Evolutionary conservation across 352 stramenopile genomes (phyloP).

Genomic region (Globisporangium irregulare): DNA sequence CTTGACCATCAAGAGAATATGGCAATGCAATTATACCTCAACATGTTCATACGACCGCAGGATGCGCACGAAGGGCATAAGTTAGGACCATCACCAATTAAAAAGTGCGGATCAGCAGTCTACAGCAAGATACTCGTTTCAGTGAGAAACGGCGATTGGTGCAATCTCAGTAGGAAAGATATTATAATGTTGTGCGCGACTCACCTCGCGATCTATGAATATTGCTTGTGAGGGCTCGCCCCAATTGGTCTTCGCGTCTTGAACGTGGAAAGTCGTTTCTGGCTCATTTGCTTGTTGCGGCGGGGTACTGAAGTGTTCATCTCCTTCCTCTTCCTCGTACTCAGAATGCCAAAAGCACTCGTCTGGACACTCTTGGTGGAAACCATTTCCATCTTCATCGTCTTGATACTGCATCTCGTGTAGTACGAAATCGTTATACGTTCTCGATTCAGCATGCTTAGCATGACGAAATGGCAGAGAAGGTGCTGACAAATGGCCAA

Average conservation of each 20-base stretch:
- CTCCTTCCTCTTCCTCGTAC: neutral
- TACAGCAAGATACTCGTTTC: neutral
- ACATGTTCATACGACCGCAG: neutral
- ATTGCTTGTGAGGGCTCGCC: neutral
- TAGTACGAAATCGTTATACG: neutral
- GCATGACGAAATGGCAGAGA: too few relatives aligned
- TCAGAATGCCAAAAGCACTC: neutral
- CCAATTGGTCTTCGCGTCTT: conserved; percentile 20
- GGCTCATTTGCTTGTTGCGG: neutral
- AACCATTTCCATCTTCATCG: neutral
- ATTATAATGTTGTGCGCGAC: neutral
- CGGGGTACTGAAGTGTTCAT: neutral
- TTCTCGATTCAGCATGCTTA: neutral
- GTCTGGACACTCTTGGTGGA: neutral
- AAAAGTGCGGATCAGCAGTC: neutral
- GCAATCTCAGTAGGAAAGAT: neutral
- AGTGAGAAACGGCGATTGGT: neutral
- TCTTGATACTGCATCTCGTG: neutral
- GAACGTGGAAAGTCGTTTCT: conserved; percentile 15
- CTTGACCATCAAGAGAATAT: neutral
- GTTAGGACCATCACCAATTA: too few relatives aligned
- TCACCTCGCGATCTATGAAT: neutral
- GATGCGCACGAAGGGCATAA: neutral
- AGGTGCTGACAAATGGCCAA: neutral
- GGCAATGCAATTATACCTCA: neutral